Base-by-base conservation (phyloP, 2,329 filamentous ascomycete genomes). In the Colletotrichum sansevieriae region DNA sequence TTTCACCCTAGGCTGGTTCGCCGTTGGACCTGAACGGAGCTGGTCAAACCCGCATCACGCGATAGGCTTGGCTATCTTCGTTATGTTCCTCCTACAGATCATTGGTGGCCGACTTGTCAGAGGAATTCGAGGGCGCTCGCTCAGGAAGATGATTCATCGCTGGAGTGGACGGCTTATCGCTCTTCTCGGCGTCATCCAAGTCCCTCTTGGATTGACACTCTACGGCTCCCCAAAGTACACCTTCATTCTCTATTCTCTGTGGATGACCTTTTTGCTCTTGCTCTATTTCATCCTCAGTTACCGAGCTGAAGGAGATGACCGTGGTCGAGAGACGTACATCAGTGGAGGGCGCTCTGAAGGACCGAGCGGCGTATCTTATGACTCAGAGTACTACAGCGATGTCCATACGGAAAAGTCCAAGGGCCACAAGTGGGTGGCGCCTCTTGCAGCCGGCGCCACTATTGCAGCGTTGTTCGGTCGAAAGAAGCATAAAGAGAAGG, bases 151-250 rank as follows among this genome's bases (percentile, higher is more conserved):
- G 85, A 79, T 98, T 47, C 96, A 99, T 81, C 92, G 95, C 76
- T 98, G 96, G 94, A 81, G 92, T 18, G 96, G 96, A 18, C 86
- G 95, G 65, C 82, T 88, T 0, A 89, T 95, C 74, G 91, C 92
- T 3, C 80, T 98, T 18, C 83, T 99, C 4, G 96, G 93, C 0
- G 90, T 98, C 72, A 87, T 91, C 3, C 96, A 99, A 77, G 89
- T 99, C 11, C 92, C 96, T 0, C 85, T 99, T 0, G 96, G 96
- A 0, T 84, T 99, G 54, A 95, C 95, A 0, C 84, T 99, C 1
- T 99, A 98, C 75, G 96, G 96, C 6, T 97, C 95, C 35, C 95
- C 96, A 5, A 89, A 91, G 75, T 88, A 87, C 43, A 85, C 95
- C 3, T 99, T 98, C 78, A 90, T 99, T 60, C 83, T 98, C 3